Evolutionary conservation across 2,329 filamentous ascomycete species (phyloP), one percentile per base, ranked within the genome.

Genomic region (Phialophora expanda): DNA sequence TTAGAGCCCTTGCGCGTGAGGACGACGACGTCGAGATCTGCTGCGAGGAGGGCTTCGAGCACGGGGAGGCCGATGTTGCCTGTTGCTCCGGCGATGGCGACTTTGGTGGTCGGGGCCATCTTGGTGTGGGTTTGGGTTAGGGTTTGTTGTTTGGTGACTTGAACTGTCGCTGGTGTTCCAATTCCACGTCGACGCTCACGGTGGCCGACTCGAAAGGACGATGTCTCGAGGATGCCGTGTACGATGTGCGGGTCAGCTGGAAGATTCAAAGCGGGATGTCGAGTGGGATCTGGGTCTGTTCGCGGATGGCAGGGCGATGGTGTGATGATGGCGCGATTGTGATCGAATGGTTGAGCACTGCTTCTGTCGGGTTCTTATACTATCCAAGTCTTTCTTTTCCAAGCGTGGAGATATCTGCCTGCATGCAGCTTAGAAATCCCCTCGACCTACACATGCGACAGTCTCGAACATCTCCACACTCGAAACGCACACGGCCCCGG

Each of bases 31-130:
- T 51, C 22, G 54, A 60, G 62, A 30, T 48, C 56, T 41, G 74
- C 70, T 2, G 55, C 59, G 17, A 70, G 32, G n/a, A 72, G 60
- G 20, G 61, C 63, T 7, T 64, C 53, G 34, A 72, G 44, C 44
- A 69, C 61, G 4, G 61, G 62, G 34, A 66, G 28, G 12, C 70
- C 70, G 14, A 72, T 20, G 56, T 69, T 69, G 46, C 70, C 70
- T n/a, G 70, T 68, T 9, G 69, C 70, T 54, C 70, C 70, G n/a
- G 65, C 67, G 32, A 71, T 14, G 4, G 70, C 71, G 41, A 73
- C 67, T 66, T 72, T 73, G 22, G 48, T 73, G 22, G 48, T 50
- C 17, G 59, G 26, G 26, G 65, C 62, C 61, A 67, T 61, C 28
- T 44, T 50, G 24, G 24, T 24, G 24, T 55, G 14, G 34, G 1